Base-by-base conservation (phyloP, 345 rosid species). In the Sisymbrium irio region DNA sequence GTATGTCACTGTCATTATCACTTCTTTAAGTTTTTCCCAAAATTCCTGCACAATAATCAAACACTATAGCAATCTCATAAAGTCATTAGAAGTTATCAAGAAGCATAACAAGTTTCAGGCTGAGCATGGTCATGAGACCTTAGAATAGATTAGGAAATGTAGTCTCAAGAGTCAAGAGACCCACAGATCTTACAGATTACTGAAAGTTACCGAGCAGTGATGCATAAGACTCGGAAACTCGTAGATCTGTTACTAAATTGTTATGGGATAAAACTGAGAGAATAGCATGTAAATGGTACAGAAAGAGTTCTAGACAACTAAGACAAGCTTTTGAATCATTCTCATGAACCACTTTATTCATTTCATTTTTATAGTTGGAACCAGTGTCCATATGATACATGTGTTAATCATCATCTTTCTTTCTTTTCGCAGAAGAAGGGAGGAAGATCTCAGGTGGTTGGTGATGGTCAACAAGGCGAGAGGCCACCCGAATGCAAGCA, bases 401-500 rank as follows among this genome's bases (percentile, higher is more conserved):
- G 41, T 57, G 37, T 30, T 10, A 44, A 46, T 33, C 51, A 20
- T 59, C 2, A 49, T 44, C 32, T 39, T 55, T 27, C 20, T 17
- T 22, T 20, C 17, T 2, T 53, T 54, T 39, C 53, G 78, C 67
- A 89, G 98, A 86, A 89, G 98, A 86, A 74, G 81, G 67, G 80
- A 66, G 89, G 85, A 58, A 85, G 77, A 62, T 65, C 80, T 67
- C 81, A 55, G 59, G n/a, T 32, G 7, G 83, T 47, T 17, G 86
- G 78, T 9, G 65, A 57, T 0, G 90, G 75, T 67, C 83, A 82
- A 79, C 85, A 76, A 77, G 91, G 88, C 36, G 97, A 89, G 82
- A 77, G 86, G 75, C 95, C 97, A 71, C 88, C 95, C 0, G 97
- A 87, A 50, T 93, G 97, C 97, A 93, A 90, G 93, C 97, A 87